Percentiles rank a stretch among this genome's conserved stretches.
Evolutionary conservation across 805 yeast genomes (phyloP).

Genomic region (Sugiyamaella chiloensis): DNA sequence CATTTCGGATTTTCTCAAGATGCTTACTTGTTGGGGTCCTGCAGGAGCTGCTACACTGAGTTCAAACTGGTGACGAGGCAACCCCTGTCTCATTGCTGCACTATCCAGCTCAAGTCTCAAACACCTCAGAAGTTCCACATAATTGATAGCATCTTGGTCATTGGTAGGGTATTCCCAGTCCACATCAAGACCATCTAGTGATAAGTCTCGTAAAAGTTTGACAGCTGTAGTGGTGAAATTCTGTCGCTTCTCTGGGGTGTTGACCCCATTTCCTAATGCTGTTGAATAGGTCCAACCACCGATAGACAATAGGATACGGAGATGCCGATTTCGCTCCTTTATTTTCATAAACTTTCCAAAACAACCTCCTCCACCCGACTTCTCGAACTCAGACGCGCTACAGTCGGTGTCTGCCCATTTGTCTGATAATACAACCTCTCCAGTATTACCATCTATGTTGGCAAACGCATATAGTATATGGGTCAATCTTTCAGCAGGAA

Average conservation of each 20-base stretch:
- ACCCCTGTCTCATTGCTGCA: conserved; percentile 34
- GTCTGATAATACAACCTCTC: conserved; percentile 56
- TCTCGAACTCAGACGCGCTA: conserved; percentile 12
- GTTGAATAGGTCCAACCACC: conserved; percentile 73
- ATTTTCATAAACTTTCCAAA: conserved; percentile 48
- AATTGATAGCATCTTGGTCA: conserved; percentile 43
- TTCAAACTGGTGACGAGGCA: conserved; percentile 36
- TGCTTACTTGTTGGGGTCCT: conserved; percentile 43
- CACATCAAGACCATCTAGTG: conserved; percentile 86
- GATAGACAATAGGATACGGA: conserved; percentile 66
- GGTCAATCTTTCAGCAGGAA: conserved; percentile 56
- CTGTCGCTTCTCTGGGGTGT: conserved; percentile 38
- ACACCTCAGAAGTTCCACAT: conserved; percentile 42
- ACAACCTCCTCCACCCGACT: conserved; percentile 42
- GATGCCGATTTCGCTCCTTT: conserved; percentile 39
- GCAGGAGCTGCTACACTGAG: conserved; percentile 80
- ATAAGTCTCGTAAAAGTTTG: conserved; percentile 47
- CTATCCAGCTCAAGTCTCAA: conserved; percentile 41
- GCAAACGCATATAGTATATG: conserved; percentile 80
- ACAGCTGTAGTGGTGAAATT: conserved; percentile 52
- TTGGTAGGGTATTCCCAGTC: conserved; percentile 90
- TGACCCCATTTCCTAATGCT: conserved; percentile 45
- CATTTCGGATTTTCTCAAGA: conserved; percentile 51
- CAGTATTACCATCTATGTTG: conserved; percentile 51
- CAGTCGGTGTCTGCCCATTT: conserved; percentile 56